Percentiles rank a stretch among this genome's conserved stretches.
phyloP scores from a whole-genome alignment of 2,329 filamentous ascomycete genomes.

The Exophiala aquamarina region DNA sequence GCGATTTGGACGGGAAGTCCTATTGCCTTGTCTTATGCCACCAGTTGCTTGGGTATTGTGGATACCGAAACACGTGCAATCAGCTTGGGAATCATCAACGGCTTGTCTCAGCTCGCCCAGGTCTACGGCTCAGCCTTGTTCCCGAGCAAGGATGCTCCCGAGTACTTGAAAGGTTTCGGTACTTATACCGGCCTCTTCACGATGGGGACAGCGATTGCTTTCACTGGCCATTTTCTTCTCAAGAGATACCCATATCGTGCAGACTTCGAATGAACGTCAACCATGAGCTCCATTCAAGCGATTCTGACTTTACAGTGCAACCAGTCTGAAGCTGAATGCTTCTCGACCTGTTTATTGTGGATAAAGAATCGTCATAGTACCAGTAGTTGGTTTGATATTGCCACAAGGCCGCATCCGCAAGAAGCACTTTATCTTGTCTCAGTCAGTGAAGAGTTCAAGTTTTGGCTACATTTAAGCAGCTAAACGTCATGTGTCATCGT shows the following conservation, averaged over 20 bases:
- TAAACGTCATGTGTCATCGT: too few relatives aligned
- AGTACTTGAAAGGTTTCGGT: slow-evolving; percentile 1
- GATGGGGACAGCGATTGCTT: not conserved
- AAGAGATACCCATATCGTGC: slow-evolving; percentile 3
- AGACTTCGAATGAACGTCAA: not conserved
- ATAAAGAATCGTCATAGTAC: too few relatives aligned
- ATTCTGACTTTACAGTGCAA: too few relatives aligned
- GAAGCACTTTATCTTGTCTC: too few relatives aligned
- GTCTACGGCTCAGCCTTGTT: slow-evolving; percentile 2
- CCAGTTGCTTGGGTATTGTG: not conserved
- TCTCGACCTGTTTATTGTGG: too few relatives aligned
- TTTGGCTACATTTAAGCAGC: too few relatives aligned
- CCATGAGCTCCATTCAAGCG: too few relatives aligned
- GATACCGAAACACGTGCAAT: slow-evolving; percentile 2
- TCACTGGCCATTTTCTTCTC: not conserved
- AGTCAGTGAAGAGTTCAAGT: too few relatives aligned
- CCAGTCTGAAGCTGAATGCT: too few relatives aligned
- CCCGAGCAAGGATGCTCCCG: not conserved
- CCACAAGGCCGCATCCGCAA: too few relatives aligned
- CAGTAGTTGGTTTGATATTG: too few relatives aligned
- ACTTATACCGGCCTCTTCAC: slow-evolving; percentile 1
- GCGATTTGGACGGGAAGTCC: slow-evolving; percentile 1
- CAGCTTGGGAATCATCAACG: slow-evolving; percentile 1
- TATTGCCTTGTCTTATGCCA: not conserved
- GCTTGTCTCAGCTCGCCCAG: not conserved